phyloP scores from a whole-genome alignment of 495 filamentous ascomycete genomes.

The Parathielavia hyrcaniae region DNA sequence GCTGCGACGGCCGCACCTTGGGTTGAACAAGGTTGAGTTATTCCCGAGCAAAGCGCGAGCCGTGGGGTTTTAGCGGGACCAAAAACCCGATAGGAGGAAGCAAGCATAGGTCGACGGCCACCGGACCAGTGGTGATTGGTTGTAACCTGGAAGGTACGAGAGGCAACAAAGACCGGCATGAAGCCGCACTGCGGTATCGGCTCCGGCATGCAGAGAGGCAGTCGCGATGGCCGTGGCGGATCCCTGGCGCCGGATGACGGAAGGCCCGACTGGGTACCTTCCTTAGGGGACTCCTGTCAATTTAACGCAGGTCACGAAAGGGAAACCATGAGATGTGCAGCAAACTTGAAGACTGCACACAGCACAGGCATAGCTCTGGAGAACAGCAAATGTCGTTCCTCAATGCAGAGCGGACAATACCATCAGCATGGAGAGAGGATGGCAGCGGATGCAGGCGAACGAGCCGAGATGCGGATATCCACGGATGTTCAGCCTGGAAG shows the following conservation, averaged over 20 bases:
- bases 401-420: background rate
- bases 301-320: background rate
- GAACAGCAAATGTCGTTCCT: too few species aligned
- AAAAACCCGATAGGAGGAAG: background rate
- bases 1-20: background rate
- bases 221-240: background rate
- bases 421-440: background rate
- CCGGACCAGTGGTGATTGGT: background rate
- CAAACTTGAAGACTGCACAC: background rate
- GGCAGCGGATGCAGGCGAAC: too few species aligned
- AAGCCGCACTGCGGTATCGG: constrained; percentile 15
- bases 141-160: too few species aligned
- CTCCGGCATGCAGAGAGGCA: background rate
- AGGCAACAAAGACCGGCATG: background rate
- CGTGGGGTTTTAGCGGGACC: constrained; percentile 17
- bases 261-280: background rate
- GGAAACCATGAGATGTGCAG: background rate
- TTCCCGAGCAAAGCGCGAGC: constrained; percentile 14
- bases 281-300: background rate
- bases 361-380: too few species aligned
- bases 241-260: background rate
- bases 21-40: background rate
- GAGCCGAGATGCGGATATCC: too few species aligned
- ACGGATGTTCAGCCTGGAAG: too few species aligned
- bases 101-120: too few species aligned